These are phyloP conservation scores for Aspergillus chevalieri DNA, from an alignment of 2,329 filamentous ascomycete genomes.

Conservation along the genomic window DNA sequence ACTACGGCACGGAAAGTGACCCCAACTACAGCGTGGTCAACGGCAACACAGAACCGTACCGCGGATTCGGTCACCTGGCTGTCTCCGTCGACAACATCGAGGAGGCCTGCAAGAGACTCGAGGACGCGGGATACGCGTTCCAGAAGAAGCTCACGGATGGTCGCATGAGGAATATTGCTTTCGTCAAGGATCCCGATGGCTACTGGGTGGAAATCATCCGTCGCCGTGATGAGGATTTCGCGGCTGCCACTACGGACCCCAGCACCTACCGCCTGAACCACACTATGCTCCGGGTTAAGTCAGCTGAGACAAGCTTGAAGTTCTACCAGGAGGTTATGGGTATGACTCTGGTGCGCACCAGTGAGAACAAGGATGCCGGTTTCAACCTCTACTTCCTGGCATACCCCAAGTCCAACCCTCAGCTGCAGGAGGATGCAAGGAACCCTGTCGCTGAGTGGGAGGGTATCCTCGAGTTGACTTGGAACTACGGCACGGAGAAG, in stretches of 20 bases:
- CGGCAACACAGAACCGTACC: constrained; percentile 83
- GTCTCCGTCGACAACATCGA: constrained; percentile 79
- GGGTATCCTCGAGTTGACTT: constrained; percentile 84
- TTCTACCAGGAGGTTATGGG: constrained; percentile 84
- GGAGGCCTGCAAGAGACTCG: constrained; percentile 80
- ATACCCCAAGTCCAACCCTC: constrained; percentile 58
- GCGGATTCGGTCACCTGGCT: constrained; percentile 79
- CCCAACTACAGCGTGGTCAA: constrained; percentile 73
- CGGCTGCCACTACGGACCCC: constrained; percentile 63
- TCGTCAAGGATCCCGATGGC: constrained; percentile 79
- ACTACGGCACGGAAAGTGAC: constrained; percentile 85
- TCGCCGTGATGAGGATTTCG: constrained; percentile 65
- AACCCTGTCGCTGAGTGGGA: constrained; percentile 64
- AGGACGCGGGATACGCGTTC: constrained; percentile 85
- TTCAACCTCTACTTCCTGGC: constrained; percentile 94
- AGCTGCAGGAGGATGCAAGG: constrained; percentile 44
- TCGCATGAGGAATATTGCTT: constrained; percentile 80
- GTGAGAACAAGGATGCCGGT: constrained; percentile 61
- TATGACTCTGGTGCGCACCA: constrained; percentile 72
- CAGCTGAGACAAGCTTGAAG: constrained; percentile 64
- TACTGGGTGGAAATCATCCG: constrained; percentile 62
- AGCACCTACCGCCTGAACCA: constrained; percentile 63
- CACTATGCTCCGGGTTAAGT: constrained; percentile 87
- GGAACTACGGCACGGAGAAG: constrained; percentile 72
- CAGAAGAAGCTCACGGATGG: constrained; percentile 93